A percentile compares a stretch with the other conserved stretches of the same genome.
phyloP scores from a whole-genome alignment of 257 asterid genomes.

The Jaltomata sinuosa region DNA sequence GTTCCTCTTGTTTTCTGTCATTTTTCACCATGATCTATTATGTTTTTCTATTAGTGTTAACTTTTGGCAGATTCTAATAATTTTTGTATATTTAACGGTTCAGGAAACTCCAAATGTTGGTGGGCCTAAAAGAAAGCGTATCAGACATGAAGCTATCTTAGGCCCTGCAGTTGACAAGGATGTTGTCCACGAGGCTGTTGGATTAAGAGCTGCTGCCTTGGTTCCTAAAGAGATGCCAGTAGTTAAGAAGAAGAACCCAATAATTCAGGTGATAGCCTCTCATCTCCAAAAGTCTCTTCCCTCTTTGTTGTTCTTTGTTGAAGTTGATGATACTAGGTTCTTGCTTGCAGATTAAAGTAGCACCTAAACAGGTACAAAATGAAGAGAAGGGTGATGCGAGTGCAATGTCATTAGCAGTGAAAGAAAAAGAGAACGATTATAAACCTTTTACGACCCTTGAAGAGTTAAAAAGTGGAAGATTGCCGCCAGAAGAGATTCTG shows the following conservation, averaged over 20 bases:
- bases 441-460: conserved; percentile 57
- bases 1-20: background rate
- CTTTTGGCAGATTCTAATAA: background rate
- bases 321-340: background rate
- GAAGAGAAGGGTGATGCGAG: conserved; percentile 27
- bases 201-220: conserved; percentile 60
- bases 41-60: background rate
- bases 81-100: conserved; percentile 20
- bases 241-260: conserved; percentile 60
- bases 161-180: conserved; percentile 89
- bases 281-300: background rate
- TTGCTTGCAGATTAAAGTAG: conserved; percentile 61
- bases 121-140: conserved; percentile 53
- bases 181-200: conserved; percentile 87
- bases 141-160: conserved; percentile 50
- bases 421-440: conserved; percentile 24
- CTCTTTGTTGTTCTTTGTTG: background rate
- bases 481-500: conserved; percentile 88
- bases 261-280: conserved; percentile 53
- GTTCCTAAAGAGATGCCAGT: conserved; percentile 82
- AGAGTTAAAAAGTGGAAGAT: conserved; percentile 58
- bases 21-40: background rate
- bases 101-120: conserved; percentile 41
- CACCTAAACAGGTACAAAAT: conserved; percentile 58
- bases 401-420: conserved; percentile 21